Percentiles rank a stretch among this genome's conserved stretches.
Conservation (phyloP, 192 early-diverging fungal genomes). For the Coemansia sp. region DNA sequence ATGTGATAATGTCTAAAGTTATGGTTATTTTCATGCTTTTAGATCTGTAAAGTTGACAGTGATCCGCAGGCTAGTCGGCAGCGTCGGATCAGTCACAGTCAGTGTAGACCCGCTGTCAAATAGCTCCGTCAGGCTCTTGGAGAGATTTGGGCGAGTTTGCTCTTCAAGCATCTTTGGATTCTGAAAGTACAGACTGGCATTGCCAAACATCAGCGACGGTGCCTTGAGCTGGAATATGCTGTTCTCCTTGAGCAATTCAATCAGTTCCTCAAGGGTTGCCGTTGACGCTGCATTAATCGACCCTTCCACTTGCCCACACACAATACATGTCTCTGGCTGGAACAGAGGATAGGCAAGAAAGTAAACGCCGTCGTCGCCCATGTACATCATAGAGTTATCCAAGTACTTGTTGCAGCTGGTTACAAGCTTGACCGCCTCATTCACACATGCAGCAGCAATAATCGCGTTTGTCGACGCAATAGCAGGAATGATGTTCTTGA, state of each 20-base stretch:
- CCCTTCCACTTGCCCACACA: conserved; percentile 71
- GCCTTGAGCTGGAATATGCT: conserved; percentile 78
- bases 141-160: conserved; percentile 83
- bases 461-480: conserved; percentile 91
- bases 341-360: conserved; percentile 85
- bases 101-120: conserved; percentile 69
- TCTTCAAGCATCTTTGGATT: conserved; percentile 76
- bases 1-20: neutral
- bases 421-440: conserved; percentile 91
- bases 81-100: conserved; percentile 74
- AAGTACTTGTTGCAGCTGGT: conserved; percentile 74
- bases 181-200: conserved; percentile 81
- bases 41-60: conserved; percentile 26
- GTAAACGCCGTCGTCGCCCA: conserved; percentile 87
- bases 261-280: conserved; percentile 76
- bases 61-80: conserved; percentile 46
- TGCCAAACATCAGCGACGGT: conserved; percentile 67
- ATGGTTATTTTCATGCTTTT: neutral
- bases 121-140: conserved; percentile 62
- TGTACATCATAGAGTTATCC: conserved; percentile 97
- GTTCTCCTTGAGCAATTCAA: conserved; percentile 76
- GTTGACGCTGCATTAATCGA: conserved; percentile 54
- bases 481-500: conserved; percentile 98
- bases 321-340: conserved; percentile 84
- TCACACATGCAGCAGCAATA: conserved; percentile 84